These are phyloP conservation scores for Oropetium thomaeum DNA, from an alignment of 176 grass and related monocot genomes.

Conservation along the genomic window DNA sequence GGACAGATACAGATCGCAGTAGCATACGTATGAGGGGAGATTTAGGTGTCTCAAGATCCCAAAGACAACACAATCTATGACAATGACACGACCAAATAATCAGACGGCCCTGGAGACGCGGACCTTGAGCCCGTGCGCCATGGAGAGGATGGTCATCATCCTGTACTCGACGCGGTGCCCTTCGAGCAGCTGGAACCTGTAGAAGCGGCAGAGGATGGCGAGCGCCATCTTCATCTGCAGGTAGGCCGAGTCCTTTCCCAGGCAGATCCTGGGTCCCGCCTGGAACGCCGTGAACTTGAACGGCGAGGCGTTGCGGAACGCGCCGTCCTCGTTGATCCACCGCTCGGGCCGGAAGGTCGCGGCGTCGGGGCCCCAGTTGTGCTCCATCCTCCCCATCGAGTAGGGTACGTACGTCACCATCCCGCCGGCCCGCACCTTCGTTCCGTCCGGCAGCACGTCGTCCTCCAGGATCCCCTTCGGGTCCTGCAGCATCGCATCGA, in stretches of 20 bases:
- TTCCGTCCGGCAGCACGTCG: conserved; percentile 92
- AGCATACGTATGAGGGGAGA: too few relatives aligned
- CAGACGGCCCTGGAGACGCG: conserved; percentile 49
- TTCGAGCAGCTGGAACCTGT: conserved; percentile 58
- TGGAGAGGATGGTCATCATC: conserved; percentile 96
- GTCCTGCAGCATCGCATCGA: conserved; percentile 39
- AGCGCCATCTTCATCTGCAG: conserved; percentile 98
- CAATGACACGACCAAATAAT: background rate
- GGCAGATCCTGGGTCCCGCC: conserved; percentile 88
- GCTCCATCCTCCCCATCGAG: conserved; percentile 95
- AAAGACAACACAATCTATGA: background rate
- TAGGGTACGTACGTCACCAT: conserved; percentile 97
- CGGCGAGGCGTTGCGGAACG: conserved; percentile 69
- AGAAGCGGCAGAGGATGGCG: conserved; percentile 82
- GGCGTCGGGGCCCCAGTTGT: conserved; percentile 91
- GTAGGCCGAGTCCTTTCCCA: conserved; percentile 93
- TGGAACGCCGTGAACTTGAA: conserved; percentile 99
- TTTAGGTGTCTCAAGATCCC: background rate
- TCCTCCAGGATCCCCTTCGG: conserved; percentile 85
- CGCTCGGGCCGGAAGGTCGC: conserved; percentile 67
- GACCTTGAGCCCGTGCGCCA: conserved; percentile 89
- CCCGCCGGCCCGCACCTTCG: conserved; percentile 70
- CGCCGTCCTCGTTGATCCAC: conserved; percentile 75
- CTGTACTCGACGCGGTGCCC: conserved; percentile 78
- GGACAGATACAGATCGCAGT: too few relatives aligned